phyloP scores from a whole-genome alignment of 2,329 filamentous ascomycete species.

The Nemania bipapillata region DNA sequence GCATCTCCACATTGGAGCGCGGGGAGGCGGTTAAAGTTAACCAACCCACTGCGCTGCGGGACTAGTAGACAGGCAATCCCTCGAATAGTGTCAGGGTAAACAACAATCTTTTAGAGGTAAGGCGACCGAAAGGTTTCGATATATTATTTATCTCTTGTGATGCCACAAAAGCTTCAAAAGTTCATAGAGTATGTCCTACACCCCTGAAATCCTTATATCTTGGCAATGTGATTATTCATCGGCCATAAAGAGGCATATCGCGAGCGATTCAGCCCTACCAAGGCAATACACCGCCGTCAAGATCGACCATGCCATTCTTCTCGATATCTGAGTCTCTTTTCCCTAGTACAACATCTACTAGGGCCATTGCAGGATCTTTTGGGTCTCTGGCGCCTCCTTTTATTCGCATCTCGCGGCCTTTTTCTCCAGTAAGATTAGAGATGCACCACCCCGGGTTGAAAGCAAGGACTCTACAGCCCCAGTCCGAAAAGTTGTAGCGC shows the following conservation, averaged over 20 bases:
- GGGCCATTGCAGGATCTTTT: constrained; percentile 44
- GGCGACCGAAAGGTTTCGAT: too few relatives aligned
- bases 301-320: constrained; percentile 42
- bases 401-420: constrained; percentile 42
- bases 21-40: not conserved
- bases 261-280: constrained; percentile 28
- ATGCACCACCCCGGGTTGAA: constrained; percentile 53
- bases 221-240: not conserved
- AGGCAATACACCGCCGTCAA: constrained; percentile 42
- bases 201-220: too few relatives aligned
- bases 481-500: constrained; percentile 44
- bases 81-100: too few relatives aligned
- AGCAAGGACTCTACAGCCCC: constrained; percentile 50
- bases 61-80: too few relatives aligned
- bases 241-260: not conserved
- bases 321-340: constrained; percentile 45
- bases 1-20: not conserved
- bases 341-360: constrained; percentile 47
- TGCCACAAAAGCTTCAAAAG: too few relatives aligned
- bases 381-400: constrained; percentile 45
- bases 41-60: too few relatives aligned
- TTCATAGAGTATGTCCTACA: not conserved
- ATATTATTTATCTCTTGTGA: too few relatives aligned
- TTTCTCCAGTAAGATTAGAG: constrained; percentile 49
- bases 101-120: too few relatives aligned